phyloP scores from a whole-genome alignment of 495 filamentous ascomycete genomes.

The Trichoderma erinaceum region DNA sequence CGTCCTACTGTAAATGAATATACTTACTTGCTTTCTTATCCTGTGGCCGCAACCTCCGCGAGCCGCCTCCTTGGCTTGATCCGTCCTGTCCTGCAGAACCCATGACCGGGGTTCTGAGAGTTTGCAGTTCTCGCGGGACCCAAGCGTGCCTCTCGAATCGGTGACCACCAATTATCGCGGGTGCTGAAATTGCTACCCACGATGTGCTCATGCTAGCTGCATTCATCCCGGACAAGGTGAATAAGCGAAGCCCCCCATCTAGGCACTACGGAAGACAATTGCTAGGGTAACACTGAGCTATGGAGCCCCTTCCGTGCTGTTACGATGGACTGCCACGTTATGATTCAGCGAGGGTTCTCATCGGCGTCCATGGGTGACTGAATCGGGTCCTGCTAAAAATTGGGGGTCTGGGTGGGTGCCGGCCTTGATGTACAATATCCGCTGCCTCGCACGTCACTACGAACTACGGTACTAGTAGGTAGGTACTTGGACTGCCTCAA shows the following conservation, averaged over 20 bases:
- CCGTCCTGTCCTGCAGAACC: no score
- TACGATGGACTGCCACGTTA: neutral
- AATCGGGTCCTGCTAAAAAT: neutral
- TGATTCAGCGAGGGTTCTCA: no score
- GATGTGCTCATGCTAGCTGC: constrained; percentile 5
- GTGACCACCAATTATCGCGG: neutral
- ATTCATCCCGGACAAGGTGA: neutral
- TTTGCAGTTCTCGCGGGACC: neutral
- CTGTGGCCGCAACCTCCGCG: neutral
- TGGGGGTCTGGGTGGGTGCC: neutral
- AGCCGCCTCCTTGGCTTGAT: neutral
- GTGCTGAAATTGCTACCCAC: constrained; percentile 2
- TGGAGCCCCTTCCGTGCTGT: neutral
- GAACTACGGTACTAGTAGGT: no score
- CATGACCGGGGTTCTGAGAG: neutral
- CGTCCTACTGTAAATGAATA: no score
- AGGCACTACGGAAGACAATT: neutral
- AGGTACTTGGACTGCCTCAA: no score
- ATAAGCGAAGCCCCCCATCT: constrained; percentile 13
- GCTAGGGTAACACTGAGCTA: neutral
- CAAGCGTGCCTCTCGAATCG: neutral
- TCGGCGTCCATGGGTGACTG: no score
- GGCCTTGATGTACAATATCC: neutral
- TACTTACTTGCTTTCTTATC: no score
- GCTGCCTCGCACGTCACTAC: neutral